phyloP scores from a whole-genome alignment of 148 eudicot species.

The Vaccinium myrtillus region DNA sequence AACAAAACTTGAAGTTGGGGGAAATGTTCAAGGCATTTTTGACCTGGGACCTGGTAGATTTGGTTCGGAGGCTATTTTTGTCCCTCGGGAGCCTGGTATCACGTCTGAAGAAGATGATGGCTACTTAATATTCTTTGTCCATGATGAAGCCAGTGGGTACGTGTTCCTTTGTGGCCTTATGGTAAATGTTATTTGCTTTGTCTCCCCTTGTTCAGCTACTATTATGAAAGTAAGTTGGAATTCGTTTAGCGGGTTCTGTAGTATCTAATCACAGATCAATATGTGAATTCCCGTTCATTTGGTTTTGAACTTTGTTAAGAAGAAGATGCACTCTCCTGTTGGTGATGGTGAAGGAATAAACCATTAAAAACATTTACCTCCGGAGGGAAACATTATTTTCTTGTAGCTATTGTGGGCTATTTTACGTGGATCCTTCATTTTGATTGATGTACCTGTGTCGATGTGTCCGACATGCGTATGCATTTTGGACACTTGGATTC shows the following conservation, averaged over 20 bases:
- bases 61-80: slow-evolving; percentile 93
- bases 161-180: neutral
- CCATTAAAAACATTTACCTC: neutral
- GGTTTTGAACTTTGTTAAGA: neutral
- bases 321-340: neutral
- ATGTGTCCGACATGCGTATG: too few species aligned
- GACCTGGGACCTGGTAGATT: slow-evolving; percentile 82
- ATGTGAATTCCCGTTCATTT: neutral
- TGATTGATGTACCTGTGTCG: too few species aligned
- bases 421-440: too few species aligned
- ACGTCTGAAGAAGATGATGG: slow-evolving; percentile 91
- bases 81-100: slow-evolving; percentile 67
- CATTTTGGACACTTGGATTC: too few species aligned
- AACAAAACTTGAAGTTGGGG: slow-evolving; percentile 80
- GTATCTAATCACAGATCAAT: neutral
- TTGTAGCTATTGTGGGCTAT: too few species aligned
- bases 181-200: neutral
- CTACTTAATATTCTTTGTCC: slow-evolving; percentile 84
- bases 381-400: neutral
- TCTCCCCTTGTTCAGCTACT: neutral
- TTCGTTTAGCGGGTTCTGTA: neutral
- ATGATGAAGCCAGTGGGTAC: slow-evolving; percentile 86
- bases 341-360: neutral
- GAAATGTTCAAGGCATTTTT: slow-evolving; percentile 72
- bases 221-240: neutral